Base-by-base conservation (phyloP, 306 rosid species). In the Ceratonia siliqua region DNA sequence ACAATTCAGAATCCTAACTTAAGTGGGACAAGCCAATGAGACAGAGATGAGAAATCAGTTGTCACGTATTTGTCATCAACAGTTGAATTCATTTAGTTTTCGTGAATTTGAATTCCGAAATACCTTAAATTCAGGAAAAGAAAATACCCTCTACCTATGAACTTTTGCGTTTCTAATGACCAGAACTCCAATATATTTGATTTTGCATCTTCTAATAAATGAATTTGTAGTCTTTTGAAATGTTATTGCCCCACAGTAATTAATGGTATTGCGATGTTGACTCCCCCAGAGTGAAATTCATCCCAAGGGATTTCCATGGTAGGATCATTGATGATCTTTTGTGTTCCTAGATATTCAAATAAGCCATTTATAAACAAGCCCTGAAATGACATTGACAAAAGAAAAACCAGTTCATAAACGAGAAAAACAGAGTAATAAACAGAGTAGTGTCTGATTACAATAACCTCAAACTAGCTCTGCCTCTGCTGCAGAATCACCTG, bases 401-500 rank as follows among this genome's bases (percentile, higher is more conserved):
- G 20, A 0, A 59, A 15, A n/a, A n/a, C n/a, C n/a, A n/a, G 28
- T 20, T 32, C 68, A 25, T 0, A 38, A 55, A 9, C 17, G 41
- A 27, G 62, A 32, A 48, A 32, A 35, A 33, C 12, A 62, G 32
- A 43, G 50, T 39, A 4, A 69, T 8, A 61, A 54, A 38, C 49
- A 43, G 24, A 56, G 61, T 24, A 21, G 46, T 53, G 64, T 30
- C 15, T 2, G 62, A 10, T 33, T 24, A 22, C 14, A 53, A 28
- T 74, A 53, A 78, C 82, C 79, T 50, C 48, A 71, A 72, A 24
- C 13, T 56, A 13, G 28, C 17, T 39, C 39, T 8, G 64, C 4
- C 6, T 49, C 41, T 5, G 18, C 41, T 5, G 18, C 39, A 54
- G 32, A 3, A 32, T 50, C 65, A 68, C 64, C 32, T 39, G 32